Evolutionary conservation across 306 rosid species (phyloP).

Genomic region (Trifolium pratense): DNA sequence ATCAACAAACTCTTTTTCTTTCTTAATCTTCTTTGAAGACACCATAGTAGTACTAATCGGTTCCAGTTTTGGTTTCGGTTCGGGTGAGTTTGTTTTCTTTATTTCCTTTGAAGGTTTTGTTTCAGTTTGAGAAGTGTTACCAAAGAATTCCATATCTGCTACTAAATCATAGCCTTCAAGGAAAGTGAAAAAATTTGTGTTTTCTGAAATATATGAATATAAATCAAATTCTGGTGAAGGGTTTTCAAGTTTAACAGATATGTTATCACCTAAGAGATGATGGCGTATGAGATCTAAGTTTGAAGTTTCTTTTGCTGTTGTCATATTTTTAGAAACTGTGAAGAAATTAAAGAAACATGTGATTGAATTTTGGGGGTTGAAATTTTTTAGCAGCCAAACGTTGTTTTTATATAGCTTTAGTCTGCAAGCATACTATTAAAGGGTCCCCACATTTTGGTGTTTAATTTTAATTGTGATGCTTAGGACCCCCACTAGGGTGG

Average conservation of each 20-base stretch:
- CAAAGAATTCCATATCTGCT: conserved; percentile 36
- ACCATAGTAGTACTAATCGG: not conserved
- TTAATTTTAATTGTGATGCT: too few species aligned
- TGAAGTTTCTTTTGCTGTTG: conserved; percentile 55
- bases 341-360: conserved; percentile 23
- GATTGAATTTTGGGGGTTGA: conserved; percentile 14
- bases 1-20: conserved; percentile 23
- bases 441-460: too few species aligned
- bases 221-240: conserved; percentile 51
- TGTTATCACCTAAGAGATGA: conserved; percentile 64
- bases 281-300: conserved; percentile 62
- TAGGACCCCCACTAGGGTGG: too few species aligned
- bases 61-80: not conserved
- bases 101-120: not conserved
- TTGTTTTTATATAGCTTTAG: conserved; percentile 14
- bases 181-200: conserved; percentile 14
- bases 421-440: not conserved
- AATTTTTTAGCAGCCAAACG: conserved; percentile 9
- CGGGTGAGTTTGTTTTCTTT: conserved; percentile 6
- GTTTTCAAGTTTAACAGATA: conserved; percentile 57
- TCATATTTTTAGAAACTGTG: conserved; percentile 20
- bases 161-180: conserved; percentile 34
- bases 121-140: not conserved
- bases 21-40: conserved; percentile 14
- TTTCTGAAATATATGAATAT: conserved; percentile 41